Base-by-base conservation (phyloP, 83 land plant species). In the Larix sibirica region DNA sequence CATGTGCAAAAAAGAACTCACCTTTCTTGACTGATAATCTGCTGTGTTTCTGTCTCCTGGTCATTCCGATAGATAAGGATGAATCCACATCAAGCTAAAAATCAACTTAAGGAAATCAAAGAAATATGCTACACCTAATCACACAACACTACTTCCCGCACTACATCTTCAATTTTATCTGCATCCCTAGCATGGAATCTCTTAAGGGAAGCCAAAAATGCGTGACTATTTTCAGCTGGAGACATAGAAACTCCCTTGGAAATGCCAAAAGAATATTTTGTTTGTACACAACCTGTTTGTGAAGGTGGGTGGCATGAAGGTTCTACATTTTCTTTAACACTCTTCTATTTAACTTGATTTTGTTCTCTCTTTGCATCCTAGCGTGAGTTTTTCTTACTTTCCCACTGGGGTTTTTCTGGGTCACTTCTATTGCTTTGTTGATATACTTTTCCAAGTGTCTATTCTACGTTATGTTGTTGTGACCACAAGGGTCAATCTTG, bases 1-100 rank as follows among this genome's bases (percentile, higher is more conserved):
- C 50, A 23, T 79, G 38, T 56, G 40, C 31, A 24, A 54, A 79
- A 17, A 23, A 31, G 33, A 61, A 79, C 63, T 58, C 38, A 89
- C 91, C 95, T 93, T 54, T 89, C 90, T n/a, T 77, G 61, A 12
- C 84, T 90, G 24, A 92, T 92, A 33, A 92, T 76, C 71, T 85
- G 71, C 66, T 89, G 91, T 17, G 87, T 84, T 20, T 87, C 90
- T 68, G 89, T 82, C 84, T 90, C 95, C 95, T 92, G 77, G 26
- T 14, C 20, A 79, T 70, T 67, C 36, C 31, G 14, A 78, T 16
- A 62, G 62, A 67, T 42, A 85, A 4, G 28, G 38, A 68, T 65
- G 4, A 23, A 73, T 21, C 42, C 40, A 75, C 28, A 31, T 47
- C 6, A n/a, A 54, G 77, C 13, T 67, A 21, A 67, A 1, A 13